These are phyloP conservation scores for Pseudopithomyces chartarum DNA, from an alignment of 2,329 filamentous ascomycete genomes.

Conservation along the genomic window DNA sequence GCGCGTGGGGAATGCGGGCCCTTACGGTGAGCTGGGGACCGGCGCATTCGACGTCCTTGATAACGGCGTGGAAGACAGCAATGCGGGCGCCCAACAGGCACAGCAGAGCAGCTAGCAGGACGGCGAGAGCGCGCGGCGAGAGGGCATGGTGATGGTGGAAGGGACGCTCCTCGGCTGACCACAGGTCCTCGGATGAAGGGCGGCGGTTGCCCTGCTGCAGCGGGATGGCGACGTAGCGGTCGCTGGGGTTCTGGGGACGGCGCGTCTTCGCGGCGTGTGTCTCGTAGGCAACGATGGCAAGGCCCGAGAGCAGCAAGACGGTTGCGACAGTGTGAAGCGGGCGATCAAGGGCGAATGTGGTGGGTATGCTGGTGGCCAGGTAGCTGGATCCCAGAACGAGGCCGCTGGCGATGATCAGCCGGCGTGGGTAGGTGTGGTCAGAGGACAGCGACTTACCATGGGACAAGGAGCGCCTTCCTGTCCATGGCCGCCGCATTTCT, in stretches of 20 bases:
- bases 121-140: slow-evolving; percentile 26
- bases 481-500: slow-evolving; percentile 42
- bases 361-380: slow-evolving; percentile 35
- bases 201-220: slow-evolving; percentile 30
- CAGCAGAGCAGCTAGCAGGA: slow-evolving; percentile 31
- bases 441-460: slow-evolving; percentile 28
- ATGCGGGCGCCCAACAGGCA: slow-evolving; percentile 39
- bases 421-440: slow-evolving; percentile 6
- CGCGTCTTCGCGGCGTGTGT: slow-evolving; percentile 23
- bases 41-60: slow-evolving; percentile 38
- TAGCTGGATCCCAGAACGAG: slow-evolving; percentile 41
- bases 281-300: slow-evolving; percentile 35
- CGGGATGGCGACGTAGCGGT: slow-evolving; percentile 37
- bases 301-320: slow-evolving; percentile 39
- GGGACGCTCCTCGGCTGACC: slow-evolving; percentile 17
- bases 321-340: slow-evolving; percentile 39
- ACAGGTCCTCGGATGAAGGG: slow-evolving; percentile 29
- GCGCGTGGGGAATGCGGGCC: neutral
- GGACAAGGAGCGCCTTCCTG: slow-evolving; percentile 42
- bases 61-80: slow-evolving; percentile 34
- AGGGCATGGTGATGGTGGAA: slow-evolving; percentile 1
- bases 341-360: slow-evolving; percentile 44
- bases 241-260: slow-evolving; percentile 22
- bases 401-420: slow-evolving; percentile 29
- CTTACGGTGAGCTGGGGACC: slow-evolving; percentile 33